phyloP scores from a whole-genome alignment of 352 stramenopile species.

The Globisporangium splendens region DNA sequence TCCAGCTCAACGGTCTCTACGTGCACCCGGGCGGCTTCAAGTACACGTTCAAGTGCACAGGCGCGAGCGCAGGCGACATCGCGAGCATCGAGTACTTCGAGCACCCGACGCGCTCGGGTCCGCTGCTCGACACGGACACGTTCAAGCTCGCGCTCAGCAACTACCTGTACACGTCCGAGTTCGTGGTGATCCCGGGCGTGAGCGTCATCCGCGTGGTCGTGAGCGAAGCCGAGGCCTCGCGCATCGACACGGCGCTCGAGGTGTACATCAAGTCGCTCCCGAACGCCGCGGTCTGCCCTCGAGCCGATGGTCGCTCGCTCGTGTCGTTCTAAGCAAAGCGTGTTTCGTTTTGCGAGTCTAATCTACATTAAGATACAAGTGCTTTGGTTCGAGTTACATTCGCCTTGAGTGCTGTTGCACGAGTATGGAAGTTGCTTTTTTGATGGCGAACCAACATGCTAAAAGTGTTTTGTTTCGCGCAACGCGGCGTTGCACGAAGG shows the following conservation, averaged over 20 bases:
- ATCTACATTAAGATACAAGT: too few species aligned
- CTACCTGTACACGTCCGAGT: slow-evolving; percentile 17
- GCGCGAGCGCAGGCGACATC: slow-evolving; percentile 8
- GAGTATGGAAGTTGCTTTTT: too few species aligned
- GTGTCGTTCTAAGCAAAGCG: too few species aligned
- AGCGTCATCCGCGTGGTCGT: not conserved
- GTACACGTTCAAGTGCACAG: slow-evolving; percentile 28
- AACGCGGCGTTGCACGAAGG: too few species aligned
- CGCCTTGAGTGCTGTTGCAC: too few species aligned
- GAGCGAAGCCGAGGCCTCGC: not conserved
- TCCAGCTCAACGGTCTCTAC: slow-evolving; percentile 18
- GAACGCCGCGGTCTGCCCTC: too few species aligned
- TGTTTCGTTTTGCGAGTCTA: too few species aligned
- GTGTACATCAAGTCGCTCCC: too few species aligned
- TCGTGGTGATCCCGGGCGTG: not conserved
- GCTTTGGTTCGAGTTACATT: too few species aligned
- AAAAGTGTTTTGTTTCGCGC: too few species aligned
- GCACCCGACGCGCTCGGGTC: slow-evolving; percentile 18
- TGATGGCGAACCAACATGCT: too few species aligned
- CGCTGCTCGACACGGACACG: slow-evolving; percentile 16
- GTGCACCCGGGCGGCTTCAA: slow-evolving; percentile 23
- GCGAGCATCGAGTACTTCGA: slow-evolving; percentile 17
- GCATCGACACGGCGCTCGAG: not conserved
- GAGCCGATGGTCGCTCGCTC: too few species aligned
- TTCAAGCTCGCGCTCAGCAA: slow-evolving; percentile 21